Evolutionary conservation across 805 yeast species (phyloP), one percentile per base, ranked within the genome.

Genomic region (Debaryomyces tyrocola): DNA sequence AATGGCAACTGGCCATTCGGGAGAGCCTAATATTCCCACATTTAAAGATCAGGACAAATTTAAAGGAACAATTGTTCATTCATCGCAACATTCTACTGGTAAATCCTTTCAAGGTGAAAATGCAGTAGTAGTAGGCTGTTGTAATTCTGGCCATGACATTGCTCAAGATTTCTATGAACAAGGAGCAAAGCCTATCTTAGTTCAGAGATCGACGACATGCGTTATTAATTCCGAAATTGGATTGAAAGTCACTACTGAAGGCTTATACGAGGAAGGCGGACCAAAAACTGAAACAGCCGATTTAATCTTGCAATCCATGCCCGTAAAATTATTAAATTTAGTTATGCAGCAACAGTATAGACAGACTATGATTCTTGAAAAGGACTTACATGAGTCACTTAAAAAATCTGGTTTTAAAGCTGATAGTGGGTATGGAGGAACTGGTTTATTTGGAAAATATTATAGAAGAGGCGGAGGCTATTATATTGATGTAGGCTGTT

Each of bases 81-180:
- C 78, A 10, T 67, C 78, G 1, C 57, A 64, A 36, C 73, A 70
- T 54, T 58, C 66, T 15, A 63, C 73, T n/a, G 79, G 78, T 34
- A 64, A 64, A 12, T 61, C 60, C 40, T 73, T 66, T 58, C 53
- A 47, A n/a, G 77, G 76, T 38, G 66, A 74, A 50, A 70, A 62
- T 28, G 78, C 75, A 0, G 43, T 74, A 31, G 78, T 74, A 29
- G 63, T 74, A 44, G 79, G 79, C 39, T 67, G 77, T 15, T 68
- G 78, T 54, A 72, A 71, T 48, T 71, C 77, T 37, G 75, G 71
- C 9, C 79, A 74, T 52, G 79, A 74, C 57, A 72, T 74, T 40
- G 66, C 73, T 33, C 73, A 70, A 45, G 79, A 74, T 55, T 69
- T 73, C 46, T 66, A 65, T 51, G 74, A 74, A 48, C 74, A 74